phyloP scores from a whole-genome alignment of 805 yeast genomes.

The Spathaspora hagerdaliae region DNA sequence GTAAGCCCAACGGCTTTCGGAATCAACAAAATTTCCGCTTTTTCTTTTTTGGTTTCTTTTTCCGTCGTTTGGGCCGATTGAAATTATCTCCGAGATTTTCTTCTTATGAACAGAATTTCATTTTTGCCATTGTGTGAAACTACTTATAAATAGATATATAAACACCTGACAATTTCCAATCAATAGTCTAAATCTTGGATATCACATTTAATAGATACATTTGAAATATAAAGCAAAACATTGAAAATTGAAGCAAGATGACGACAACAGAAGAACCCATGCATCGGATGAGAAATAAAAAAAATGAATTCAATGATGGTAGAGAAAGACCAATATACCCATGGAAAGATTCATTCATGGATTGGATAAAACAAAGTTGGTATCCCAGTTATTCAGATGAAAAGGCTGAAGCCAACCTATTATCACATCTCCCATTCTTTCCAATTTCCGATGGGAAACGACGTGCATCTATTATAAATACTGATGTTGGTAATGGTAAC shows the following conservation, averaged over 20 bases:
- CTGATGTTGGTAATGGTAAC: slow-evolving; percentile 51
- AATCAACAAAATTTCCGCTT: no score
- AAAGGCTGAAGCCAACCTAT: slow-evolving; percentile 36
- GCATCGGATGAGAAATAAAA: slow-evolving; percentile 3
- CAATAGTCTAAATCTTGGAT: background rate
- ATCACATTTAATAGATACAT: background rate
- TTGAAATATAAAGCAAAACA: no score
- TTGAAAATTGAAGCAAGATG: background rate
- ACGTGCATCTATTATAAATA: slow-evolving; percentile 44
- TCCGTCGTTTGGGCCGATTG: no score
- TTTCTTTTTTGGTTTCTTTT: no score
- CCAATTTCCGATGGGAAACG: slow-evolving; percentile 51
- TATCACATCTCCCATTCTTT: slow-evolving; percentile 56
- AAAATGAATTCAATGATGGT: slow-evolving; percentile 17
- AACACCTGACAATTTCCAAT: no score
- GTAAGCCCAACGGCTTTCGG: no score
- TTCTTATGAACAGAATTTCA: no score
- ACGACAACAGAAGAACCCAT: slow-evolving; percentile 1
- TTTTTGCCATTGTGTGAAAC: no score
- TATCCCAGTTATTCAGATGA: slow-evolving; percentile 17
- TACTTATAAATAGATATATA: no score
- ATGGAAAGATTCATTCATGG: slow-evolving; percentile 17
- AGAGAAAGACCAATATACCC: slow-evolving; percentile 12
- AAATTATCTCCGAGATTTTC: no score
- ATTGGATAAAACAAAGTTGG: slow-evolving; percentile 29